phyloP scores from a whole-genome alignment of 148 eudicot genomes.

The Rhododendron griersonianum region DNA sequence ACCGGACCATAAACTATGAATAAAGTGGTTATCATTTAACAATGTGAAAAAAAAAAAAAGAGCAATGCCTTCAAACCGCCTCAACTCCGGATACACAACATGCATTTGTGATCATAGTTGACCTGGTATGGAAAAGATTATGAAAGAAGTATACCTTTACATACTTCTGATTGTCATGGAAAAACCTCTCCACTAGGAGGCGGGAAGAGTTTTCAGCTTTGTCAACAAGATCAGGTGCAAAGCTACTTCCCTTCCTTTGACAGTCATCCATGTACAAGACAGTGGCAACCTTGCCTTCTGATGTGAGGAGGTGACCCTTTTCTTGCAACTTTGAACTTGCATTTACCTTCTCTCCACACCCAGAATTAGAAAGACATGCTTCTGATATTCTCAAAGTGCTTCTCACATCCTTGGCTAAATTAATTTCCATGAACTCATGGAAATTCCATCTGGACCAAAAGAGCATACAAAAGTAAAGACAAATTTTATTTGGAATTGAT shows the following conservation, averaged over 20 bases:
- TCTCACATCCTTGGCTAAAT: constrained; percentile 22
- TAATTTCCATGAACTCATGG: constrained; percentile 25
- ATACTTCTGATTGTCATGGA: constrained; percentile 31
- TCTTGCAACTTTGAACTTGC: constrained; percentile 32
- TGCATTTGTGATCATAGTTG: neutral
- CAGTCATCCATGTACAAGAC: constrained; percentile 39
- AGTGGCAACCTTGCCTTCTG: constrained; percentile 67
- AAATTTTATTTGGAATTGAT: neutral
- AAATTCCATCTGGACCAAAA: constrained; percentile 24
- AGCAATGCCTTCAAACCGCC: neutral
- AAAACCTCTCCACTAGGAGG: constrained; percentile 30
- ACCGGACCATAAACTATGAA: neutral
- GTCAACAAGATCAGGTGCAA: constrained; percentile 19
- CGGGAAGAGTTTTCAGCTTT: constrained; percentile 20
- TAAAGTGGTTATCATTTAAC: constrained; percentile 1
- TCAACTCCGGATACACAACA: neutral
- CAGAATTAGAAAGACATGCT: constrained; percentile 25
- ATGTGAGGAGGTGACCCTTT: constrained; percentile 44
- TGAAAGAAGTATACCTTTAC: constrained; percentile 30
- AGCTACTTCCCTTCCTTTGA: constrained; percentile 10
- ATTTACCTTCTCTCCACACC: constrained; percentile 28
- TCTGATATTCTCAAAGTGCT: constrained; percentile 39
- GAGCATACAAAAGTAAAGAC: neutral
- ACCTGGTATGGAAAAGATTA: neutral
- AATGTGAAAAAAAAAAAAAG: neutral